Base-by-base conservation (phyloP, 106 monocot species). In the Platanthera zijinensis region DNA sequence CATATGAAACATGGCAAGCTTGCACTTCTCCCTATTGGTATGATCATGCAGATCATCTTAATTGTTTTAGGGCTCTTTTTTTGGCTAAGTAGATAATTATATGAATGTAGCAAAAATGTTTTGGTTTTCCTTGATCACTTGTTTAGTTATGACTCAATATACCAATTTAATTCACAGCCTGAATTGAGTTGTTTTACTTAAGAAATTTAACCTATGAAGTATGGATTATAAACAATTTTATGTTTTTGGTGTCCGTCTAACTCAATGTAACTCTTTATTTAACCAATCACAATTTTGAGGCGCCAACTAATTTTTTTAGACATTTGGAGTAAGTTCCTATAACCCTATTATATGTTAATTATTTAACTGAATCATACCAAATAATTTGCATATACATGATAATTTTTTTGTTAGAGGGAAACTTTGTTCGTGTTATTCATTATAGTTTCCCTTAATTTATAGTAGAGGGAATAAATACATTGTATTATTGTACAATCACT, bases 1-100 rank as follows among this genome's bases (percentile, higher is more conserved):
- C 66, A 74, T 70, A 82, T 84, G 87, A 82, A 78, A 62, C 76
- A 82, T 74, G 17, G 11, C 69, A 84, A 82, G 61, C 79, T 87
- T 22, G 87, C 82, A 9, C 67, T 88, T 74, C 82, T 88, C 71
- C 84, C 87, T 30, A 45, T 74, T 64, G 84, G 87, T 88, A 88
- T 30, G 32, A 10, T 50, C 32, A 72, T 67, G 30, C 21, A 25
- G 6, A 74, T n/a, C 50, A 30, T 78, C n/a, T 52, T 52, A 28
- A 39, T 68, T 8, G 0, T 70, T 59, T 76, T 48, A 76, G 15
- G 15, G 10, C 3, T 72, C 18, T 25, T 72, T 14, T 14, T 70
- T 48, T 67, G 10, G 12, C 32, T 22, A 30, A 25, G 10, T 13
- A 32, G 30, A 10, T 32, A 11, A 13, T 53, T 53, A 10, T 53